Percentiles rank a stretch among this genome's conserved stretches.
Conservation (phyloP, 2,329 filamentous ascomycete genomes). For the Hypoxylon sp. region DNA sequence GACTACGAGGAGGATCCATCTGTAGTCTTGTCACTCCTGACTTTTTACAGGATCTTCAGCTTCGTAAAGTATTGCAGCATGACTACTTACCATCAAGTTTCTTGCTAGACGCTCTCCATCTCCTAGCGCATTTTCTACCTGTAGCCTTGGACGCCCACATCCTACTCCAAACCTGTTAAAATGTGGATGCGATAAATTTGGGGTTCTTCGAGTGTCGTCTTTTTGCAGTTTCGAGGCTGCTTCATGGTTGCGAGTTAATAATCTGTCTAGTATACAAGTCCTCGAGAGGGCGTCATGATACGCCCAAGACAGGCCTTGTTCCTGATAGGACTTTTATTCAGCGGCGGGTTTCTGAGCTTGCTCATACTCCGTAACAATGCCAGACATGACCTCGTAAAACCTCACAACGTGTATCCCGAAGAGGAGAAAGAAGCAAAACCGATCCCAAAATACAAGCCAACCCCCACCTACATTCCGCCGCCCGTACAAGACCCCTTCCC, state of each 20-base stretch:
- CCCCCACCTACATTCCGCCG: slow-evolving; percentile 52
- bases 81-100: neutral
- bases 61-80: neutral
- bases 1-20: neutral
- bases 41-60: neutral
- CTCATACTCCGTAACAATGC: slow-evolving; percentile 30
- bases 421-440: slow-evolving; percentile 29
- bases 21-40: neutral
- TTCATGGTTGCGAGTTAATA: neutral
- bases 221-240: slow-evolving; percentile 3
- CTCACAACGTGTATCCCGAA: slow-evolving; percentile 11
- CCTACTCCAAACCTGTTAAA: neutral
- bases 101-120: no score
- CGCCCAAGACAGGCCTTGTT: slow-evolving; percentile 39
- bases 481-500: slow-evolving; percentile 59
- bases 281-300: slow-evolving; percentile 16
- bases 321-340: slow-evolving; percentile 31
- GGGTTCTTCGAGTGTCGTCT: neutral
- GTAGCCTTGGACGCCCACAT: neutral
- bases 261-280: neutral
- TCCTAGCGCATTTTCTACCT: neutral
- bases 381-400: slow-evolving; percentile 24
- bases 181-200: neutral
- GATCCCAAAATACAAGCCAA: slow-evolving; percentile 51
- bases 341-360: slow-evolving; percentile 34